Evolutionary conservation across 2,329 filamentous ascomycete genomes (phyloP), one percentile per base, ranked within the genome.

Genomic region (Epichloe hybrida): DNA sequence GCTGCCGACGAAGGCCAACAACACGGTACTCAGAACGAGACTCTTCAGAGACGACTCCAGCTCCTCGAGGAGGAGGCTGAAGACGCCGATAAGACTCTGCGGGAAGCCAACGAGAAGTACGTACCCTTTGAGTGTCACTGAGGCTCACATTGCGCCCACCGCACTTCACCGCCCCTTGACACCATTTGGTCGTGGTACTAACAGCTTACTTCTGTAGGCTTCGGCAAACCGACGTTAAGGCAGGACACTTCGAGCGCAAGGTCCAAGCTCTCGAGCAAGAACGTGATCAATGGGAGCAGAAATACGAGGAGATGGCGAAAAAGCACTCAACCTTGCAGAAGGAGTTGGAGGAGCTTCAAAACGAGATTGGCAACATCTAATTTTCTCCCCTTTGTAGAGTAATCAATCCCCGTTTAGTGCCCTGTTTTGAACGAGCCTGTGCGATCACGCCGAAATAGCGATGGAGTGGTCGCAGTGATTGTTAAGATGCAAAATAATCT

Each of bases 181-280:
- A 42, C n/a, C 12, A 46, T 20, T 34, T 38, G 31, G 11, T 37
- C 6, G 8, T 36, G 37, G 49, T 43, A 45, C 56, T 59, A 54
- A 61, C 53, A 51, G 48, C 49, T 34, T 17, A 42, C 55, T 43
- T 52, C 1, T 52, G 58, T 61, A 98, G 93, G 76, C 88, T 97
- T 66, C 90, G 93, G 70, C 90, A 95, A 76, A 96, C 93, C 74
- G 93, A 98, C 69, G 89, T 97, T 74, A 97, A 97, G 80, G 90
- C 91, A 65, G 93, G 91, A 64, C 91, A 98, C 77, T 97, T 91
- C 73, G 93, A 98, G 77, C 93, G 93, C 74, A 97, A 97, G 79
- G 93, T 97, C 61, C 88, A 96, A 72, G 91, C 93, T 63, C 83
- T 96, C 65, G 93, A 98, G 75, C 77, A 81, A 65, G 81, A 90